Conservation (phyloP, 2,329 filamentous ascomycete genomes). For the Leptodontidium sp. region DNA sequence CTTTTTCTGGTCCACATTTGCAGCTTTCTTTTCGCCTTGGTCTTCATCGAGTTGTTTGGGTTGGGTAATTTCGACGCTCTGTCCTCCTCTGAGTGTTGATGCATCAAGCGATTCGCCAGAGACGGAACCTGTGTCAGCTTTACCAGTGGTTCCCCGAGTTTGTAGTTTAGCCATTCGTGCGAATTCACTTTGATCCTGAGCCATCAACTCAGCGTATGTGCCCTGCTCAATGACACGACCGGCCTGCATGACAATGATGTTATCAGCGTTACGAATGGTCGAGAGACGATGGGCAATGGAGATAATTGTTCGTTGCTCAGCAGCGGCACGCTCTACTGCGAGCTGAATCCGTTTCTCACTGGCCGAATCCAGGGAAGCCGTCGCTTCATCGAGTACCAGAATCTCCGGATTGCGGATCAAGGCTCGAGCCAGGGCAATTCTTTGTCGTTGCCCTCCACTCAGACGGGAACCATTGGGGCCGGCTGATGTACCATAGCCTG, state of each 20-base stretch:
- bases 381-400: slow-evolving; percentile 68
- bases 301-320: slow-evolving; percentile 84
- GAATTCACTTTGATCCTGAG: slow-evolving; percentile 59
- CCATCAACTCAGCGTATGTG: slow-evolving; percentile 75
- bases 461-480: slow-evolving; percentile 54
- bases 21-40: neutral
- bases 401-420: slow-evolving; percentile 62
- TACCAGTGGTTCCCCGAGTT: slow-evolving; percentile 33
- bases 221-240: slow-evolving; percentile 80
- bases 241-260: slow-evolving; percentile 80
- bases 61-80: slow-evolving; percentile 1
- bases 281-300: slow-evolving; percentile 92
- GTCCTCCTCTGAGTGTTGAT: slow-evolving; percentile 15
- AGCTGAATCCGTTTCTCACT: slow-evolving; percentile 91
- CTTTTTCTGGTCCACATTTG: neutral
- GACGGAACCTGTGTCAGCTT: slow-evolving; percentile 26
- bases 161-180: slow-evolving; percentile 51
- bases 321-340: slow-evolving; percentile 76
- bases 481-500: slow-evolving; percentile 35
- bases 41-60: neutral
- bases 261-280: slow-evolving; percentile 88
- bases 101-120: slow-evolving; percentile 22
- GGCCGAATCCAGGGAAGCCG: slow-evolving; percentile 76
- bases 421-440: slow-evolving; percentile 74
- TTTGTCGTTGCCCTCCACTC: slow-evolving; percentile 80